Conservation (phyloP, 108 stramenopile species). For the Aurantiochytrium sp. region DNA sequence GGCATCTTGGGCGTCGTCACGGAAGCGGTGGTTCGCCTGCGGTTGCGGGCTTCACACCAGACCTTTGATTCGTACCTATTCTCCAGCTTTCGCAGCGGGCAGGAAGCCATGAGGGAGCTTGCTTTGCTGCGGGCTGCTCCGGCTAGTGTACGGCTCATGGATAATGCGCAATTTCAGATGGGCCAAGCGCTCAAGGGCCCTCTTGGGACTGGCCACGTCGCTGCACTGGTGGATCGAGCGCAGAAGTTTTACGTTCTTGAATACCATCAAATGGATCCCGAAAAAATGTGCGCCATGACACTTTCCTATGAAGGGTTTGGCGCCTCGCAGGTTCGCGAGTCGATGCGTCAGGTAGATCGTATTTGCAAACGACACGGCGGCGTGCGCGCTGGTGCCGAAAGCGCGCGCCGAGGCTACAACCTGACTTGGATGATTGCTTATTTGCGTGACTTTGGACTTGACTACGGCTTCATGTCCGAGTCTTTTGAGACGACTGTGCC, state of each 20-base stretch:
- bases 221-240: constrained; percentile 10
- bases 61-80: constrained; percentile 67
- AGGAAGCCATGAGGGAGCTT: constrained; percentile 63
- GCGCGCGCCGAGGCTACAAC: constrained; percentile 75
- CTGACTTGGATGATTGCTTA: constrained; percentile 88
- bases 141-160: constrained; percentile 75
- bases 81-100: constrained; percentile 61
- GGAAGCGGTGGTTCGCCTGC: constrained; percentile 73
- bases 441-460: constrained; percentile 85
- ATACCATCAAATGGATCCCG: constrained; percentile 33
- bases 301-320: constrained; percentile 72
- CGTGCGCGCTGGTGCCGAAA: constrained; percentile 57
- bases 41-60: constrained; percentile 61
- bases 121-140: constrained; percentile 56
- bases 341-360: constrained; percentile 27
- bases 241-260: constrained; percentile 33
- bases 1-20: constrained; percentile 79
- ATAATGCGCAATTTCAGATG: constrained; percentile 81
- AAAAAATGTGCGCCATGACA: constrained; percentile 69
- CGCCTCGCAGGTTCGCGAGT: neutral
- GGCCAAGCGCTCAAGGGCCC: constrained; percentile 69
- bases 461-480: constrained; percentile 72
- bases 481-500: constrained; percentile 86
- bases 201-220: constrained; percentile 30
- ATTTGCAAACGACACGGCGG: constrained; percentile 58